Evolutionary conservation across 495 filamentous ascomycete genomes (phyloP), one percentile per base, ranked within the genome.

Genomic region (Stereocaulon alpinum): DNA sequence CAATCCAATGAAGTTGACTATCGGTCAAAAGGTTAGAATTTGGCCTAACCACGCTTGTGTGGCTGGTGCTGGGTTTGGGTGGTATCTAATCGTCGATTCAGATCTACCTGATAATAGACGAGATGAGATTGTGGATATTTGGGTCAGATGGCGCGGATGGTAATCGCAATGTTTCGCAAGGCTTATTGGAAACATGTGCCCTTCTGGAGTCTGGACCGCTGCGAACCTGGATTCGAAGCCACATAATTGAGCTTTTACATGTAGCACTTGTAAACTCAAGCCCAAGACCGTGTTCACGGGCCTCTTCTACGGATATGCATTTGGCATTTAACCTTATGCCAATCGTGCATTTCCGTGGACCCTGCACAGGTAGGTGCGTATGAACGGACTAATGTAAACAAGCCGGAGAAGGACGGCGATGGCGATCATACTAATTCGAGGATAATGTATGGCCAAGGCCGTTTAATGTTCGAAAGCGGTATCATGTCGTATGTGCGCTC

Each of bases 41-140:
- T 92, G 84, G 79, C 89, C 90, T 0, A 94, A 94, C 65, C 91
- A 95, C 71, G 80, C 87, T 42, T 95, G 91, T 66, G 85, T 93
- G 54, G 81, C 88, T 5, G 85, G 86, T 0, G 84, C 83, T 0
- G 81, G 81, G 2, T 86, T 83, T 68, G 83, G 80, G 7, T 91
- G 80, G 73, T 95, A 91, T 70, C 71, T 90, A 37, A 73, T 95
- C 27, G 82, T 94, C 5, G 87, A 94, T 70, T 82, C 80, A 29
- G 64, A 61, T 11, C 53, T 62, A 43, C 55, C 66, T 15, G 72
- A 77, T 41, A 70, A 67, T 11, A 72, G 74, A 61, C 72, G 78
- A 54, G 77, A 84, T 41, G 80, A 80, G 63, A 73, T 89, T 57
- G 74, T 87, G 42, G 86, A 88, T 74, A 78, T 89, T 14, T 89